These are phyloP conservation scores for Vanderwaltozyma yarrowii DNA, from an alignment of 805 yeast genomes.

Conservation along the genomic window DNA sequence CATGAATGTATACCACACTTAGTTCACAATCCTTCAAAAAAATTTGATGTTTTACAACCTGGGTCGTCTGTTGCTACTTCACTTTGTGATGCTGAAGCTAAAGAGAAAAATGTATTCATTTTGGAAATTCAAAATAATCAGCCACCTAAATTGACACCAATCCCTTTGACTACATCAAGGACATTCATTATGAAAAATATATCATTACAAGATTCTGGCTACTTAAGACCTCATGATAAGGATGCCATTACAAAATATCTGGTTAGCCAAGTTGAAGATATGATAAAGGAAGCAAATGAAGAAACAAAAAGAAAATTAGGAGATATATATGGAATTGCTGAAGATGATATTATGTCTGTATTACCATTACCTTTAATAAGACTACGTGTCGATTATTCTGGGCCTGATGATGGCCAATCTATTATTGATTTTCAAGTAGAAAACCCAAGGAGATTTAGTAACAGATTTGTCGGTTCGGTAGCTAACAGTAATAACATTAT, in stretches of 20 bases:
- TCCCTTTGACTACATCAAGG: slow-evolving; percentile 48
- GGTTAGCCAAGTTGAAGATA: slow-evolving; percentile 49
- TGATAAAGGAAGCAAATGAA: slow-evolving; percentile 50
- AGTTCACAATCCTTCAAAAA: slow-evolving; percentile 39
- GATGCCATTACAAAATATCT: slow-evolving; percentile 52
- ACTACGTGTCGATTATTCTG: slow-evolving; percentile 77
- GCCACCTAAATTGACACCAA: slow-evolving; percentile 40
- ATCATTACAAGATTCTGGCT: slow-evolving; percentile 39
- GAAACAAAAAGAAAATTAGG: slow-evolving; percentile 34
- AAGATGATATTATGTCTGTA: slow-evolving; percentile 18
- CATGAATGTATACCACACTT: slow-evolving; percentile 84
- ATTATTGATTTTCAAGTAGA: slow-evolving; percentile 71
- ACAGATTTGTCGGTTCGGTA: slow-evolving; percentile 78
- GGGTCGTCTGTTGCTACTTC: slow-evolving; percentile 94
- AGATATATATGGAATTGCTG: slow-evolving; percentile 3
- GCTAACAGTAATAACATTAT: slow-evolving; percentile 88
- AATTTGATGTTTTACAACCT: slow-evolving; percentile 76
- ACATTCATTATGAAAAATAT: slow-evolving; percentile 74
- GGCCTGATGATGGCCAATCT: slow-evolving; percentile 25
- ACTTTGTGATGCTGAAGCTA: slow-evolving; percentile 72
- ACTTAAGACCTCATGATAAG: slow-evolving; percentile 52
- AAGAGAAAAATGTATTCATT: slow-evolving; percentile 64
- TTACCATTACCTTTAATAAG: slow-evolving; percentile 76
- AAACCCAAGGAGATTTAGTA: slow-evolving; percentile 80
- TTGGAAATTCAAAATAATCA: slow-evolving; percentile 52